phyloP scores from a whole-genome alignment of 148 eudicot genomes.

The Cornus kousa region DNA sequence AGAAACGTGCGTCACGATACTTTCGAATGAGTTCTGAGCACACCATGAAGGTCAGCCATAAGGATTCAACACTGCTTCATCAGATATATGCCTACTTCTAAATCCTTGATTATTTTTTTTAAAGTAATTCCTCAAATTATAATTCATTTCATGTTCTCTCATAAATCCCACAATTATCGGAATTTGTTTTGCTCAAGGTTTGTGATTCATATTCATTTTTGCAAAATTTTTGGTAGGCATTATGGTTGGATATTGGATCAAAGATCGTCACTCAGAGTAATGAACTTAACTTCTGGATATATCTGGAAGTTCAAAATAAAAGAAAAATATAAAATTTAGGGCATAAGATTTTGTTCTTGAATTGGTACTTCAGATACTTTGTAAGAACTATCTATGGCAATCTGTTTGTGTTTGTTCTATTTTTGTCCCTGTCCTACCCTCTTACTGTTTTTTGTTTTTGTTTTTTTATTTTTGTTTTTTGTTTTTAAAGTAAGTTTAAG shows the following conservation, averaged over 20 bases:
- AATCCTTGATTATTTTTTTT: background rate
- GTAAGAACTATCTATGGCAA: background rate
- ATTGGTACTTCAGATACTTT: background rate
- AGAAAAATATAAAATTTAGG: background rate
- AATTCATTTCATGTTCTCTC: background rate
- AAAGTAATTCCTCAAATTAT: background rate
- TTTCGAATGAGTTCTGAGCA: slow-evolving; percentile 89
- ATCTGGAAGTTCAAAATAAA: background rate
- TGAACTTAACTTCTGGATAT: background rate
- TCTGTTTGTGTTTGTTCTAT: background rate
- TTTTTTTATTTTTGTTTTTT: background rate
- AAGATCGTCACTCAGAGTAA: background rate
- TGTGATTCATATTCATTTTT: background rate
- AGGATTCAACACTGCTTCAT: background rate
- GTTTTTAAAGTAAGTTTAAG: too few species aligned
- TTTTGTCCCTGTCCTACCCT: background rate
- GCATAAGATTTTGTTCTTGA: background rate
- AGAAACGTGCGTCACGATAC: slow-evolving; percentile 96
- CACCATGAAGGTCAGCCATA: slow-evolving; percentile 81
- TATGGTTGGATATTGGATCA: background rate
- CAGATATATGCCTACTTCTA: background rate
- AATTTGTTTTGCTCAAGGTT: background rate
- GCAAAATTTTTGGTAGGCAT: background rate
- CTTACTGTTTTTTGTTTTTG: background rate
- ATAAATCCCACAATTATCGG: background rate